Conservation (phyloP, 257 asterid species). For the Voacanga thouarsii region DNA sequence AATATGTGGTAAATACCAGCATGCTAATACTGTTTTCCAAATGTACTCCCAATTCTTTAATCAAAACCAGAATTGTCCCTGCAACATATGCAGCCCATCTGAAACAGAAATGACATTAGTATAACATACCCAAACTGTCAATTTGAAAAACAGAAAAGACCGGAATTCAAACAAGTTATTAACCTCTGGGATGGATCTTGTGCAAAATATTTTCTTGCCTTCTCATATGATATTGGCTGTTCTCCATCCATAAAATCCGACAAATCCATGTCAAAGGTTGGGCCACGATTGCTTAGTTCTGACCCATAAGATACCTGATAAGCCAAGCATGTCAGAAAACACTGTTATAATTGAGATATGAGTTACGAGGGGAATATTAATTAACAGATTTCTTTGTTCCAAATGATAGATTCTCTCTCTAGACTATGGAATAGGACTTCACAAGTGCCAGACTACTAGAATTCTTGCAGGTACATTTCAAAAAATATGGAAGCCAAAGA, state of each 20-base stretch:
- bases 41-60: slow-evolving; percentile 77
- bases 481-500: background rate
- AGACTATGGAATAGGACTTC: background rate
- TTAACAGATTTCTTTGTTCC: background rate
- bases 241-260: slow-evolving; percentile 90
- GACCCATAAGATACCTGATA: slow-evolving; percentile 95
- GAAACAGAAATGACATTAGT: slow-evolving; percentile 32
- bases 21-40: slow-evolving; percentile 79
- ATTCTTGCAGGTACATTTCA: background rate
- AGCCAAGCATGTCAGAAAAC: background rate
- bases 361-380: background rate
- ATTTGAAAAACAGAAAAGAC: slow-evolving; percentile 7
- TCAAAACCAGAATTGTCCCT: slow-evolving; percentile 92
- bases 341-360: background rate
- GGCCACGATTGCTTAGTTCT: slow-evolving; percentile 96
- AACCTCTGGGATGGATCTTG: slow-evolving; percentile 95
- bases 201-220: slow-evolving; percentile 79
- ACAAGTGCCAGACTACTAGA: background rate
- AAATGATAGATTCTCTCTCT: background rate
- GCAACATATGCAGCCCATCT: slow-evolving; percentile 99
- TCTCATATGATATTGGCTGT: slow-evolving; percentile 68
- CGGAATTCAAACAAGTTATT: slow-evolving; percentile 10
- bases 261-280: slow-evolving; percentile 96
- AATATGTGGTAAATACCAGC: slow-evolving; percentile 49
- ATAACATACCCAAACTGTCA: slow-evolving; percentile 5